Evolutionary conservation across 2,329 filamentous ascomycete genomes (phyloP).

Genomic region (Pseudogymnoascus sp.): DNA sequence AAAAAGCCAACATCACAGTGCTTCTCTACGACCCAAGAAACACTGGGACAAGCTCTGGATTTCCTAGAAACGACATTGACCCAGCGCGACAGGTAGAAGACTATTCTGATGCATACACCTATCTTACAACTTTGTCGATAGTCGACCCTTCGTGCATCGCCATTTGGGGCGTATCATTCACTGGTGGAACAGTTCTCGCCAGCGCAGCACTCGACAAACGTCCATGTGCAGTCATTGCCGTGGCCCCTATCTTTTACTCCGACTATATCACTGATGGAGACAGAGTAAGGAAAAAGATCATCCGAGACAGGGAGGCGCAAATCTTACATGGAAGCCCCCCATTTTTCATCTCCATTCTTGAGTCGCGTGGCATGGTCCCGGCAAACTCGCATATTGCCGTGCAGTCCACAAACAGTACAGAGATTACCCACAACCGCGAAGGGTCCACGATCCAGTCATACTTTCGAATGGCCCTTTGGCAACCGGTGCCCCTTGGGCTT

Average conservation of each 20-base stretch:
- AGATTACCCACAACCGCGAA: neutral
- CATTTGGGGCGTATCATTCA: constrained; percentile 31
- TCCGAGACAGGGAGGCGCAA: constrained; percentile 4
- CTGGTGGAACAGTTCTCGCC: constrained; percentile 30
- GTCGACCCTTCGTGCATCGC: constrained; percentile 27
- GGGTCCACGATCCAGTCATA: constrained; percentile 5
- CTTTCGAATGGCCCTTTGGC: neutral
- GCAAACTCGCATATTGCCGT: neutral
- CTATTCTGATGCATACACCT: constrained; percentile 31
- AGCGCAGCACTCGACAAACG: constrained; percentile 32
- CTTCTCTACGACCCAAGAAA: constrained; percentile 30
- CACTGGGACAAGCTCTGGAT: constrained; percentile 26
- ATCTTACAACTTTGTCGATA: constrained; percentile 22
- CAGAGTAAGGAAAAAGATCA: neutral
- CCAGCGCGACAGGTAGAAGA: constrained; percentile 27
- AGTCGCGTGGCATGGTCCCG: neutral
- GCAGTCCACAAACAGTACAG: neutral
- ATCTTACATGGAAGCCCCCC: neutral
- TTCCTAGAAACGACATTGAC: constrained; percentile 27
- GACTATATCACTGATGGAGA: neutral
- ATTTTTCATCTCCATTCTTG: neutral
- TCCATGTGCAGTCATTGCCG: constrained; percentile 28
- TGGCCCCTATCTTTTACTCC: constrained; percentile 8
- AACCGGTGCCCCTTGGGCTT: neutral
- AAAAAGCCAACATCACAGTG: constrained; percentile 26